phyloP scores from a whole-genome alignment of 2,329 filamentous ascomycete species.

The Hymenoscyphus albidus region DNA sequence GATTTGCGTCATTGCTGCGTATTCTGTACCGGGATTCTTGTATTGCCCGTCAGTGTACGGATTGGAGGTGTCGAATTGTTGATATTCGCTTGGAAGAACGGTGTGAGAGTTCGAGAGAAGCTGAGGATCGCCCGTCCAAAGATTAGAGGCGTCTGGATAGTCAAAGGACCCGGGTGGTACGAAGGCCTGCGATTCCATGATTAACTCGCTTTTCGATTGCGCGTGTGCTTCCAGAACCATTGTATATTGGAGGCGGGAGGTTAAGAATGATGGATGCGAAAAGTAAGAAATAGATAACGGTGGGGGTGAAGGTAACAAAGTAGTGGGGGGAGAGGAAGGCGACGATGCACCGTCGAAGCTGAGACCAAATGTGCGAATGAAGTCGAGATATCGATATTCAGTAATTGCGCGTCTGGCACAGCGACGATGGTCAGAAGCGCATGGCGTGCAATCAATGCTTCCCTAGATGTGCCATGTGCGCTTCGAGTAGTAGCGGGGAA shows the following conservation, averaged over 20 bases:
- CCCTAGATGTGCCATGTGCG: background rate
- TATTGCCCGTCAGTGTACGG: background rate
- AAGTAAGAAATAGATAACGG: background rate
- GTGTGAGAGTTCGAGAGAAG: background rate
- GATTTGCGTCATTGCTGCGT: background rate
- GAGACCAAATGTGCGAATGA: background rate
- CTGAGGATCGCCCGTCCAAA: slow-evolving; percentile 1
- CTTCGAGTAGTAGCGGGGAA: background rate
- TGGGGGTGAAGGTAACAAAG: background rate
- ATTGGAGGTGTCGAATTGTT: background rate
- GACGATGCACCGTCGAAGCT: background rate
- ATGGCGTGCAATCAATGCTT: background rate
- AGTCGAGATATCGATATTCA: background rate
- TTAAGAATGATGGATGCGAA: background rate
- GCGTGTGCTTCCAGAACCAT: background rate
- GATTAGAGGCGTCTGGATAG: background rate
- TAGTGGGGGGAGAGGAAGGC: background rate
- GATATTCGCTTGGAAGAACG: background rate
- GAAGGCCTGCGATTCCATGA: slow-evolving; percentile 7
- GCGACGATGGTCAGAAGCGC: background rate
- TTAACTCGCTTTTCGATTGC: background rate
- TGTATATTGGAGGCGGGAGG: background rate
- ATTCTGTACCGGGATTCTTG: background rate
- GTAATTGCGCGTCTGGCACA: background rate
- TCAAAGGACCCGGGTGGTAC: slow-evolving; percentile 1